Percentiles rank a stretch among this genome's conserved stretches.
Conservation (phyloP, 257 asterid genomes). For the Nicotiana benthamiana region DNA sequence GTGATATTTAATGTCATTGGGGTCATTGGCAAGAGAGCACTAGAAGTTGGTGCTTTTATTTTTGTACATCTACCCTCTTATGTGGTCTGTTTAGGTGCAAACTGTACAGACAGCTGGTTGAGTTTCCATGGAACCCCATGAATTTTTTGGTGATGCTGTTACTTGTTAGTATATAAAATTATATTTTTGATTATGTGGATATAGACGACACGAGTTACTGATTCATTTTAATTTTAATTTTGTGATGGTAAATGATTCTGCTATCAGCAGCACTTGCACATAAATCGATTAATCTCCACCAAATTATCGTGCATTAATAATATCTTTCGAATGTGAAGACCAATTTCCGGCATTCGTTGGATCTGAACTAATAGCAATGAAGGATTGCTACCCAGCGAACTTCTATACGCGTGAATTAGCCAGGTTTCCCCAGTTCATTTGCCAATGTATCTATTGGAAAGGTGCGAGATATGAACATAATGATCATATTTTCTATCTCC, state of each 20-base stretch:
- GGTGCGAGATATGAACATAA: neutral
- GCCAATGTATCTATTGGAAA: too few relatives aligned
- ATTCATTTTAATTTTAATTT: too few relatives aligned
- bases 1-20: neutral
- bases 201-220: too few relatives aligned
- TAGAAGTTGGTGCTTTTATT: neutral
- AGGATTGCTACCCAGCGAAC: neutral
- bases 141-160: neutral
- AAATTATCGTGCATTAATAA: neutral
- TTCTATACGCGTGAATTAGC: neutral
- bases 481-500: neutral
- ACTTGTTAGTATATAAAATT: neutral
- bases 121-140: neutral
- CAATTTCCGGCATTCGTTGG: neutral
- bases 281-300: neutral
- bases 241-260: neutral
- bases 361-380: neutral
- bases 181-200: neutral
- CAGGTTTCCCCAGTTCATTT: neutral
- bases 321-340: neutral
- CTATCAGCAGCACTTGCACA: neutral
- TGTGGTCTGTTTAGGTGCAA: neutral
- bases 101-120: neutral
- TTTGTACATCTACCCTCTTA: neutral
- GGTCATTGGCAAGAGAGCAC: neutral